These are phyloP conservation scores for Boletus sp. DNA, from an alignment of 768 basidiomycete genomes.

Conservation along the genomic window DNA sequence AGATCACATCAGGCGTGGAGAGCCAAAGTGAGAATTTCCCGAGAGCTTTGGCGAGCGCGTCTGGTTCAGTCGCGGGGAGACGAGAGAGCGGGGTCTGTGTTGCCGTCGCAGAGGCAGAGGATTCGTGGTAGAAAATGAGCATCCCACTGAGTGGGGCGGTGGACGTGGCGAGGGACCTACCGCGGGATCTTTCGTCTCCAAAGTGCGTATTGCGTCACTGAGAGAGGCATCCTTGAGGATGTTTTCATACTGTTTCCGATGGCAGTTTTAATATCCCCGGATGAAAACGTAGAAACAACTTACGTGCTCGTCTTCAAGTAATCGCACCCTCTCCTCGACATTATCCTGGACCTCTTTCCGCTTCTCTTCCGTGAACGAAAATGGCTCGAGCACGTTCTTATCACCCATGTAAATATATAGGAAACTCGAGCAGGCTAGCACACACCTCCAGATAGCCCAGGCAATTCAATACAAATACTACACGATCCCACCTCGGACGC, in stretches of 20 bases:
- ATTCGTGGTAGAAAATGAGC: background rate
- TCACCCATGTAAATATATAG: background rate
- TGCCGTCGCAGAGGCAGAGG: background rate
- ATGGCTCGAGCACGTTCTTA: conserved; percentile 65
- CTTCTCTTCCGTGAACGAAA: conserved; percentile 65
- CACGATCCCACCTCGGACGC: conserved; percentile 71
- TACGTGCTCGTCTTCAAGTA: conserved; percentile 83
- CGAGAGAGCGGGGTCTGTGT: conserved; percentile 72
- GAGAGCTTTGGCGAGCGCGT: conserved; percentile 61
- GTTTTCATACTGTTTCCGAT: conserved; percentile 12
- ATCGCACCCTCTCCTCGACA: conserved; percentile 59
- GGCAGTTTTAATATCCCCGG: no score
- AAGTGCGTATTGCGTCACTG: conserved; percentile 20
- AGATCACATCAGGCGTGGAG: conserved; percentile 74
- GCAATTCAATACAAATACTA: conserved; percentile 85
- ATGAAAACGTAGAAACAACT: conserved; percentile 27
- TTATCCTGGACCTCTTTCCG: conserved; percentile 53
- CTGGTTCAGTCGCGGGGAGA: conserved; percentile 57
- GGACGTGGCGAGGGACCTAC: conserved; percentile 7
- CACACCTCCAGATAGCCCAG: conserved; percentile 75
- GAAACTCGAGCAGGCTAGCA: background rate
- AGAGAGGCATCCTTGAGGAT: conserved; percentile 32
- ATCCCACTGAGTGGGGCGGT: background rate
- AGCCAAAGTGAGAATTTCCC: conserved; percentile 82
- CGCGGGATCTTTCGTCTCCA: conserved; percentile 23